phyloP scores from a whole-genome alignment of 768 basidiomycete species.

The Lactarius pseudohatsudake region DNA sequence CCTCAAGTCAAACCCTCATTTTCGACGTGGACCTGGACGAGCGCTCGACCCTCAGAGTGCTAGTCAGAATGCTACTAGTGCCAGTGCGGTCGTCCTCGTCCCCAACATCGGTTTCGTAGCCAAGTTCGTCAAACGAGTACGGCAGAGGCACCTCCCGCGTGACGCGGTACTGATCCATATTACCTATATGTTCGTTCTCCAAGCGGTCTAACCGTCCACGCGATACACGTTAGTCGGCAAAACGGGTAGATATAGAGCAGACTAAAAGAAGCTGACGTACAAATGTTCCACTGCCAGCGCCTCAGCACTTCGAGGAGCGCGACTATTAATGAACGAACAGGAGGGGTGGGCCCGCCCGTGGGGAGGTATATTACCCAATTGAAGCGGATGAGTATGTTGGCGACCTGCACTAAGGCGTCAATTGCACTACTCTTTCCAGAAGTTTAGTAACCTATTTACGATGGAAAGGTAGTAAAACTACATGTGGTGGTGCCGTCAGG shows the following conservation, averaged over 20 bases:
- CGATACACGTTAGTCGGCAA: background rate
- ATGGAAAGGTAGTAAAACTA: slow-evolving; percentile 80
- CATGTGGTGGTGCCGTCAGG: slow-evolving; percentile 1
- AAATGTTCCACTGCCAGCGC: slow-evolving; percentile 91
- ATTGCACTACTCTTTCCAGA: background rate
- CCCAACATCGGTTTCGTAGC: slow-evolving; percentile 48
- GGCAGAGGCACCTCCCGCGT: slow-evolving; percentile 85
- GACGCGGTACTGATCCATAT: slow-evolving; percentile 89
- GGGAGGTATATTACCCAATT: slow-evolving; percentile 82
- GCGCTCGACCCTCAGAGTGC: background rate
- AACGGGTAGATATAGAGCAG: slow-evolving; percentile 12
- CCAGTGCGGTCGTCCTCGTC: slow-evolving; percentile 31
- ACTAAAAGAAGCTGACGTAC: slow-evolving; percentile 43
- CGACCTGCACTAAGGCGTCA: slow-evolving; percentile 44
- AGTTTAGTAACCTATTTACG: slow-evolving; percentile 41
- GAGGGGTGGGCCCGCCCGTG: slow-evolving; percentile 43
- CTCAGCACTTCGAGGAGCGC: slow-evolving; percentile 75
- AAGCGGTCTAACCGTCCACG: slow-evolving; percentile 54
- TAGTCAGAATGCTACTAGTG: background rate
- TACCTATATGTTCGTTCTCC: slow-evolving; percentile 91
- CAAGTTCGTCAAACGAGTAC: slow-evolving; percentile 54
- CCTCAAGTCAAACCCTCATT: background rate
- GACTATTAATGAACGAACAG: slow-evolving; percentile 62
- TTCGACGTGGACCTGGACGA: slow-evolving; percentile 5
- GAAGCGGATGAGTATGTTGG: slow-evolving; percentile 77